Evolutionary conservation across 768 basidiomycete species (phyloP).

Genomic region (Botryobasidium botryosum): DNA sequence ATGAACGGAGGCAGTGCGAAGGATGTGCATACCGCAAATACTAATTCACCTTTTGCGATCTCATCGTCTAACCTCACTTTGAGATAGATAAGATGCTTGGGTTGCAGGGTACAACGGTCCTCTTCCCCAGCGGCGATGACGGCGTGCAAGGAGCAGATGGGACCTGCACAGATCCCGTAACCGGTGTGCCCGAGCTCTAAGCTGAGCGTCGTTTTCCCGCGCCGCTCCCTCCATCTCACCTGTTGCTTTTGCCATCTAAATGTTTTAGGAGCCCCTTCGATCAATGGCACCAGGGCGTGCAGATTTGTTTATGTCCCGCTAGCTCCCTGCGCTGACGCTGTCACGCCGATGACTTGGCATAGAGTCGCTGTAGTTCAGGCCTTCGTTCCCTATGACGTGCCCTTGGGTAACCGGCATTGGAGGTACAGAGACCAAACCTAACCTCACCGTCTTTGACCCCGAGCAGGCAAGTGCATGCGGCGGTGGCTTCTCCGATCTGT

Average conservation of each 20-base stretch:
- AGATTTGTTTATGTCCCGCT: too few species aligned
- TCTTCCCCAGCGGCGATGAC: constrained; percentile 30
- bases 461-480: constrained; percentile 25
- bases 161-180: constrained; percentile 19
- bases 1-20: constrained; percentile 26
- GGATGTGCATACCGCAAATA: constrained; percentile 23
- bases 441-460: constrained; percentile 19
- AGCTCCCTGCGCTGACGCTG: too few species aligned
- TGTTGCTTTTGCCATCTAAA: too few species aligned
- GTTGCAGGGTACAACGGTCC: constrained; percentile 30
- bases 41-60: not conserved
- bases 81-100: constrained; percentile 27
- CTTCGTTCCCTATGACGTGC: constrained; percentile 27
- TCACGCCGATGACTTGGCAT: too few species aligned
- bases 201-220: too few species aligned
- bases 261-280: too few species aligned
- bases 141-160: constrained; percentile 26
- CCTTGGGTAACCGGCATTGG: constrained; percentile 27
- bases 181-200: too few species aligned
- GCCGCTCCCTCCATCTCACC: too few species aligned
- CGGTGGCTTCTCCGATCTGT: constrained; percentile 29
- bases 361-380: too few species aligned
- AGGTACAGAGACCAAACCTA: constrained; percentile 24
- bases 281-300: too few species aligned
- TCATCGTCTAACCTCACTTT: too few species aligned